Conservation (phyloP, 768 basidiomycete species). For the Cyclocybe aegerita region DNA sequence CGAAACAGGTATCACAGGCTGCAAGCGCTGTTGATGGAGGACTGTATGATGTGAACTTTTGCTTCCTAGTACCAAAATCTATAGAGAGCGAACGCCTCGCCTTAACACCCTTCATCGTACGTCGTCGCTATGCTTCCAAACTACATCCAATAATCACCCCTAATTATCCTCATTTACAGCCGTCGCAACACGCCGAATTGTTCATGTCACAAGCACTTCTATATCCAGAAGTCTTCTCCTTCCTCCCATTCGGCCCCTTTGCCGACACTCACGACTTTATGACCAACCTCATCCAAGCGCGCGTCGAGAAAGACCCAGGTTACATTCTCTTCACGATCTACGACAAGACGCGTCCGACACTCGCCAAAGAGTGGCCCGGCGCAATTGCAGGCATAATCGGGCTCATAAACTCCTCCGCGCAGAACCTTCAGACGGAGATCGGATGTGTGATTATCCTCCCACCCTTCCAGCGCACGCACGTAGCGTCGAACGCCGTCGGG, state of each 20-base stretch:
- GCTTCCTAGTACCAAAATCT: constrained; percentile 40
- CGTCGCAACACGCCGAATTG: constrained; percentile 39
- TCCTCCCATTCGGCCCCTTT: constrained; percentile 54
- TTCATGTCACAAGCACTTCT: constrained; percentile 33
- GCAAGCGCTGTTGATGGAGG: not conserved
- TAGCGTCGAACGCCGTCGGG: constrained; percentile 54
- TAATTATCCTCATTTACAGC: constrained; percentile 26
- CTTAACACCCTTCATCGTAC: constrained; percentile 50
- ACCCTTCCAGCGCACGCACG: constrained; percentile 61
- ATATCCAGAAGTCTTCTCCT: constrained; percentile 42
- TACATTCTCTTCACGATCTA: constrained; percentile 50
- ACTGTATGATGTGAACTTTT: constrained; percentile 46
- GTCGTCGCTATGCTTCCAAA: constrained; percentile 11
- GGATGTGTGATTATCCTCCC: constrained; percentile 55
- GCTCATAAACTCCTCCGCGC: constrained; percentile 41
- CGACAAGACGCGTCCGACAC: constrained; percentile 41
- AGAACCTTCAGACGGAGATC: constrained; percentile 50
- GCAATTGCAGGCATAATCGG: constrained; percentile 54
- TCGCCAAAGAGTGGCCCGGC: constrained; percentile 12
- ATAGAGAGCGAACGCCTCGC: constrained; percentile 49
- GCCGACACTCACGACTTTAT: constrained; percentile 33
- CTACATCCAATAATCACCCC: not conserved
- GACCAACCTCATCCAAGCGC: constrained; percentile 29
- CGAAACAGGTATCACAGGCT: too few species aligned
- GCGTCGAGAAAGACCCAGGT: constrained; percentile 33